Conservation (phyloP, 164 flowering plant species). For the Umbellularia californica region DNA sequence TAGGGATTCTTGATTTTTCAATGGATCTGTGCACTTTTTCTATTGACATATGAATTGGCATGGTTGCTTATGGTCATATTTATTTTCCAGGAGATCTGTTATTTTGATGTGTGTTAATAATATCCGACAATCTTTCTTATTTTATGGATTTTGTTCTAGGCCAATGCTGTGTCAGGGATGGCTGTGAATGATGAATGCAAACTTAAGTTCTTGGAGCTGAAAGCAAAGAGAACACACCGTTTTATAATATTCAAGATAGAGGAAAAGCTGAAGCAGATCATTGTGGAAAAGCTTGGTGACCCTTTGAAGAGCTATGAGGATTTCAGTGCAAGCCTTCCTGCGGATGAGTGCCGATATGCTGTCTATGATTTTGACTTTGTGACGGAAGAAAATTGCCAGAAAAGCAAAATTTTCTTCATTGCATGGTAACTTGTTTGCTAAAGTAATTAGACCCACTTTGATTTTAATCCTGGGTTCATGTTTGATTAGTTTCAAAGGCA, state of each 20-base stretch:
- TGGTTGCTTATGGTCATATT: background rate
- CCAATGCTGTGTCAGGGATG: slow-evolving; percentile 33
- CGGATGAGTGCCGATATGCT: slow-evolving; percentile 43
- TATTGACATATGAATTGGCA: background rate
- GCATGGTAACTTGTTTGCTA: slow-evolving; percentile 40
- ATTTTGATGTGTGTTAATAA: background rate
- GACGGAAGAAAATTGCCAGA: slow-evolving; percentile 54
- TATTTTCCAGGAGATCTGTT: background rate
- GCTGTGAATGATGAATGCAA: slow-evolving; percentile 41
- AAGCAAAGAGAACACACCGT: slow-evolving; percentile 32
- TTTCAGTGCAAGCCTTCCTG: slow-evolving; percentile 38
- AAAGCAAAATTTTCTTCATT: slow-evolving; percentile 73
- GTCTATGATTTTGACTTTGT: slow-evolving; percentile 51
- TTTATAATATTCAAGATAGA: slow-evolving; percentile 31
- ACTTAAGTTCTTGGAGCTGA: slow-evolving; percentile 32
- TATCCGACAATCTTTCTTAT: background rate
- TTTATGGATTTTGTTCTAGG: slow-evolving; percentile 9
- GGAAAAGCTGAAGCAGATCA: slow-evolving; percentile 32
- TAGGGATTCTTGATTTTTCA: too few species aligned
- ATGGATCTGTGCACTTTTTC: background rate
- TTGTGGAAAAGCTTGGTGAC: slow-evolving; percentile 40
- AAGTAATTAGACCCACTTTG: too few species aligned
- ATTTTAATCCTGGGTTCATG: too few species aligned
- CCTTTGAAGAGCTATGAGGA: slow-evolving; percentile 35
- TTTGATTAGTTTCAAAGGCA: too few species aligned